Conservation (phyloP, 2,329 filamentous ascomycete genomes). For the Huntiella omanensis region DNA sequence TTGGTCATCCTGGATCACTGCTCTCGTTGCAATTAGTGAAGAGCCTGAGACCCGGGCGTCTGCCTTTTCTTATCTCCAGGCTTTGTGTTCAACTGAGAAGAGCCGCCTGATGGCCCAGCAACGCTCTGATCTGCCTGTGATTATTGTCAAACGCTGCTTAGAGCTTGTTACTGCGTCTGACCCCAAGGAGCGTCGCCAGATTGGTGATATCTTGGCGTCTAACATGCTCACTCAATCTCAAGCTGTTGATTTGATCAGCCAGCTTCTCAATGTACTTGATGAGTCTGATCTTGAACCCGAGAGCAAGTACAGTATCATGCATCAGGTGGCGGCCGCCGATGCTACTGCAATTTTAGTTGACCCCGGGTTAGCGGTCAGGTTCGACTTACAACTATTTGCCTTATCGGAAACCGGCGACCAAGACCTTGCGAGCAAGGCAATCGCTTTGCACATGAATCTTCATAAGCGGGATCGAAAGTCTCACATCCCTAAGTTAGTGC, state of each 20-base stretch:
- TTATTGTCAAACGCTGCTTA: background rate
- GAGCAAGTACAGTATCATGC: background rate
- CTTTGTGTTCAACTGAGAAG: background rate
- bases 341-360: background rate
- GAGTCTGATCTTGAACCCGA: background rate
- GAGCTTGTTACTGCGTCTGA: background rate
- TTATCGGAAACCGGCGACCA: background rate
- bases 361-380: background rate
- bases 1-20: slow-evolving; percentile 27
- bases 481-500: background rate
- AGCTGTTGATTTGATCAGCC: background rate
- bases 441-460: background rate
- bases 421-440: background rate
- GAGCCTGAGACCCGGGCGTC: background rate
- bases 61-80: background rate
- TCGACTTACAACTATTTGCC: background rate
- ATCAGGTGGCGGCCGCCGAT: background rate
- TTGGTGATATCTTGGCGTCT: background rate
- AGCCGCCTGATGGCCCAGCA: background rate
- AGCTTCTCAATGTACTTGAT: background rate
- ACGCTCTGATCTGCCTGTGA: background rate
- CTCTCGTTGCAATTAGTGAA: slow-evolving; percentile 19
- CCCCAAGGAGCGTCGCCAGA: background rate
- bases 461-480: background rate
- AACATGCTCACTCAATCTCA: background rate